Conservation (phyloP, 1,139 yeast genomes). For the Yamadazyma siamensis region DNA sequence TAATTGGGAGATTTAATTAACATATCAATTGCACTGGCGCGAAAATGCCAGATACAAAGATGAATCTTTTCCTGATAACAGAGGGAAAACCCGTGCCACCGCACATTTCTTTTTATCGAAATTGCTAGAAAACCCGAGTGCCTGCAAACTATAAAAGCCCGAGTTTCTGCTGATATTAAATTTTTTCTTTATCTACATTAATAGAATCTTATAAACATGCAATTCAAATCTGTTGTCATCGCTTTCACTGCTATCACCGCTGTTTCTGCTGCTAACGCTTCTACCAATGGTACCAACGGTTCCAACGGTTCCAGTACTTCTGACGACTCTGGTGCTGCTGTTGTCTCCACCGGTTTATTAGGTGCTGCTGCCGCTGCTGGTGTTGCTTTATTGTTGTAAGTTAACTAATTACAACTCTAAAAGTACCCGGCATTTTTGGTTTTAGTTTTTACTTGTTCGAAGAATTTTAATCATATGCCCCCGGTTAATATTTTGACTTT, state of each 20-base stretch:
- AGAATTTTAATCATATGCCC: slow-evolving; percentile 1
- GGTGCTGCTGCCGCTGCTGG: slow-evolving; percentile 37
- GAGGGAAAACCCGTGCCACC: slow-evolving; percentile 3
- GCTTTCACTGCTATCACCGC: slow-evolving; percentile 42
- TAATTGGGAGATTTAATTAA: slow-evolving; percentile 7
- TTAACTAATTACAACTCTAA: slow-evolving; percentile 2
- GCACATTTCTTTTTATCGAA: slow-evolving; percentile 1
- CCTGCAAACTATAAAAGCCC: slow-evolving; percentile 10
- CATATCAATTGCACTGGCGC: slow-evolving; percentile 5
- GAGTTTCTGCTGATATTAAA: slow-evolving; percentile 5
- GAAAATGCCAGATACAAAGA: slow-evolving; percentile 2
- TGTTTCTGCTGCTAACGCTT: slow-evolving; percentile 35
- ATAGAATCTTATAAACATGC: slow-evolving; percentile 23
- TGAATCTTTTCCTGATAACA: slow-evolving; percentile 2
- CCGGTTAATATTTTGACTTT: slow-evolving; percentile 3
- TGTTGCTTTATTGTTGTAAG: slow-evolving; percentile 39
- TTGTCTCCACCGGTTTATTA: slow-evolving; percentile 26
- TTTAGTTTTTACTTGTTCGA: slow-evolving; percentile 4
- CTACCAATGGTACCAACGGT: slow-evolving; percentile 28
- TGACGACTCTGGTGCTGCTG: slow-evolving; percentile 20
- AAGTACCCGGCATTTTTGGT: slow-evolving; percentile 2
- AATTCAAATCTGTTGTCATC: slow-evolving; percentile 39
- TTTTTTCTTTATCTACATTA: slow-evolving; percentile 6
- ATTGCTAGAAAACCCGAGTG: slow-evolving; percentile 3
- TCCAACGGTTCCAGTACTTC: slow-evolving; percentile 20